Conservation (phyloP, 805 yeast genomes). For the Ogataea corticis region DNA sequence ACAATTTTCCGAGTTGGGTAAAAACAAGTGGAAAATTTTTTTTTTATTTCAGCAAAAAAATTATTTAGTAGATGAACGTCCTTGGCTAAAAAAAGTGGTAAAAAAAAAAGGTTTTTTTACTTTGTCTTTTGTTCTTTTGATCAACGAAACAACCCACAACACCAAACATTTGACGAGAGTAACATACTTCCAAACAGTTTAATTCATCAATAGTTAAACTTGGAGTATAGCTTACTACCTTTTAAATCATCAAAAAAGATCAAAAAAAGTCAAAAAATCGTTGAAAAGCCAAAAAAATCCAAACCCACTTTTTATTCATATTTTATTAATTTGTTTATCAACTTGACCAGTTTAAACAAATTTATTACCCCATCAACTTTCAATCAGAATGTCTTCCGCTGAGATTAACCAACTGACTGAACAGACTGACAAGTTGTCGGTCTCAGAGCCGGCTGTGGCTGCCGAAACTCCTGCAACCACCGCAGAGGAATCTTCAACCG, state of each 20-base stretch:
- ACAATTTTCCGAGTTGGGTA: neutral
- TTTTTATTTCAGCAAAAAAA: conserved; percentile 3
- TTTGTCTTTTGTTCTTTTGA: conserved; percentile 15
- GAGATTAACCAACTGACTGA: conserved; percentile 37
- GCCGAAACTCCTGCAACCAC: conserved; percentile 34
- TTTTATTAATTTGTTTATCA: conserved; percentile 9
- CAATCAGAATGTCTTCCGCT: conserved; percentile 33
- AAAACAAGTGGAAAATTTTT: conserved; percentile 2
- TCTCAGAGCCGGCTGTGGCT: conserved; percentile 29
- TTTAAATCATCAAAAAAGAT: conserved; percentile 17
- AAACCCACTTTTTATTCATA: conserved; percentile 15
- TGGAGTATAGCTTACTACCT: conserved; percentile 19
- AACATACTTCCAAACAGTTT: conserved; percentile 19
- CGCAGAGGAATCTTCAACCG: conserved; percentile 34
- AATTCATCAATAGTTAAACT: conserved; percentile 12
- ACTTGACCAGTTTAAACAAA: conserved; percentile 1
- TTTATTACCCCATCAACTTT: neutral
- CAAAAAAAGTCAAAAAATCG: conserved; percentile 9
- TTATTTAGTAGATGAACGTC: conserved; percentile 10
- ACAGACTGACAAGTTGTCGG: conserved; percentile 36
- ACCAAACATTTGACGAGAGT: conserved; percentile 5
- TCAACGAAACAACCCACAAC: conserved; percentile 1
- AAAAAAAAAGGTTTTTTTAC: conserved; percentile 5
- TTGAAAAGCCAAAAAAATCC: conserved; percentile 23
- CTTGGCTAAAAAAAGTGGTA: conserved; percentile 1